A percentile compares a stretch with the other conserved stretches of the same genome.
Evolutionary conservation across 108 stramenopile species (phyloP).

Genomic region (Craspedostauros australis): DNA sequence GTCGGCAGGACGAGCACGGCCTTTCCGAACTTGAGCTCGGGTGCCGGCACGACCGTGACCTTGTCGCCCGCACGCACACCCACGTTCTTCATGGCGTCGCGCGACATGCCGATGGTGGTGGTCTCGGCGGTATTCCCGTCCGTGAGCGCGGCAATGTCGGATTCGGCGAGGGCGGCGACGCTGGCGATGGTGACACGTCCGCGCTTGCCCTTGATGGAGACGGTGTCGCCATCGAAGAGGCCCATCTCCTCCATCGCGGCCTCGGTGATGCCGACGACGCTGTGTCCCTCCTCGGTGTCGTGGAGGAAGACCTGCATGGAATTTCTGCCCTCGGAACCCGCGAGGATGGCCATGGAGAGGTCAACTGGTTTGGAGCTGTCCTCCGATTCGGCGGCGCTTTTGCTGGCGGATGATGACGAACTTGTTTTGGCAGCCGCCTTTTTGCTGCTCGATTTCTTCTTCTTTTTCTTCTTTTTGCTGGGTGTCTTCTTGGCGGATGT

Average conservation of each 20-base stretch:
- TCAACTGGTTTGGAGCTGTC: conserved; percentile 18
- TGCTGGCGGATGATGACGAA: neutral
- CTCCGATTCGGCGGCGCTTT: neutral
- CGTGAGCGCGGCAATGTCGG: conserved; percentile 50
- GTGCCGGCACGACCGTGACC: conserved; percentile 64
- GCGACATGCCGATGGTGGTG: conserved; percentile 62
- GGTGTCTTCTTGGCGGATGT: conserved; percentile 7
- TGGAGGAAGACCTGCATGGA: conserved; percentile 71
- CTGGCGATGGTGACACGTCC: conserved; percentile 75
- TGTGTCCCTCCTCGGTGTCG: conserved; percentile 64
- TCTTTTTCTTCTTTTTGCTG: conserved; percentile 24
- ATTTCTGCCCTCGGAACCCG: conserved; percentile 35
- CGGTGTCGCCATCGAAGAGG: conserved; percentile 84
- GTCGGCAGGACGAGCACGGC: conserved; percentile 72
- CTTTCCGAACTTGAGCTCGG: conserved; percentile 87
- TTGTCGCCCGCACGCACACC: conserved; percentile 81
- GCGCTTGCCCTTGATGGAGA: conserved; percentile 79
- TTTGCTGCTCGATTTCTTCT: no score
- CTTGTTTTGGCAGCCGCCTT: no score
- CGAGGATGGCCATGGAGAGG: conserved; percentile 62
- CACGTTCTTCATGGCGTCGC: conserved; percentile 80
- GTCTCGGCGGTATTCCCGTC: conserved; percentile 25
- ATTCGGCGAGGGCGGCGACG: conserved; percentile 57
- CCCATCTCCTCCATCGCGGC: conserved; percentile 68
- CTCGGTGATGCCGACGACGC: conserved; percentile 75